Evolutionary conservation across 1,284 basidiomycete genomes (phyloP).

Genomic region (Cutaneotrichosporon cavernicola): DNA sequence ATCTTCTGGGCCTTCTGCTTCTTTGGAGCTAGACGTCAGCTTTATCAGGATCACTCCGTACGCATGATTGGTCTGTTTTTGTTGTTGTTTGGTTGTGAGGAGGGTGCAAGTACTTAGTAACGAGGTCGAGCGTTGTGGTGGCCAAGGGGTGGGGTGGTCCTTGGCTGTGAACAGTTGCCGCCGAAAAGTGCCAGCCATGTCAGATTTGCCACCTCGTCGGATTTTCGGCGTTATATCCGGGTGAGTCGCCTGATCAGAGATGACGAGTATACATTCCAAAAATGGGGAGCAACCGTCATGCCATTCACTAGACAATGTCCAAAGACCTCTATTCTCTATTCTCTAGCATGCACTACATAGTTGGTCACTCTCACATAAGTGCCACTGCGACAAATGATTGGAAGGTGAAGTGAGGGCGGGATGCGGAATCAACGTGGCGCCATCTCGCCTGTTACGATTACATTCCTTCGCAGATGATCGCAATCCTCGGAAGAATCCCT

Average conservation of each 20-base stretch:
- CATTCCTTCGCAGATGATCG: too few species aligned
- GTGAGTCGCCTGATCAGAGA: neutral
- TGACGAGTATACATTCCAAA: neutral
- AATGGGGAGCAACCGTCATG: neutral
- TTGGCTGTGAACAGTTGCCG: neutral
- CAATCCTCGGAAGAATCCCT: too few species aligned
- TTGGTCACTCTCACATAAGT: too few species aligned
- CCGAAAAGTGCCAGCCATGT: neutral
- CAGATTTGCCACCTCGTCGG: neutral
- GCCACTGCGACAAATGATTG: too few species aligned
- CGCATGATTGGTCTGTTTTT: slow-evolving; percentile 10
- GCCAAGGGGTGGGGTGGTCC: neutral
- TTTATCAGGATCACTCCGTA: neutral
- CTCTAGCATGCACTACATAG: too few species aligned
- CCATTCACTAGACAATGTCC: neutral
- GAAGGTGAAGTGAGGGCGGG: too few species aligned
- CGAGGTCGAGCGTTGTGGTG: neutral
- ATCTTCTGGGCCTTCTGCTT: slow-evolving; percentile 85
- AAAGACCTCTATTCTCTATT: too few species aligned
- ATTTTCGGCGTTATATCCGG: neutral
- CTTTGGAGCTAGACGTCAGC: slow-evolving; percentile 49
- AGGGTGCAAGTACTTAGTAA: neutral
- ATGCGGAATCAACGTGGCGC: too few species aligned
- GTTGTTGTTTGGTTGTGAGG: slow-evolving; percentile 2
- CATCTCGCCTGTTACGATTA: too few species aligned